Conservation (phyloP, 805 yeast species). For the Peterozyma toletana region DNA sequence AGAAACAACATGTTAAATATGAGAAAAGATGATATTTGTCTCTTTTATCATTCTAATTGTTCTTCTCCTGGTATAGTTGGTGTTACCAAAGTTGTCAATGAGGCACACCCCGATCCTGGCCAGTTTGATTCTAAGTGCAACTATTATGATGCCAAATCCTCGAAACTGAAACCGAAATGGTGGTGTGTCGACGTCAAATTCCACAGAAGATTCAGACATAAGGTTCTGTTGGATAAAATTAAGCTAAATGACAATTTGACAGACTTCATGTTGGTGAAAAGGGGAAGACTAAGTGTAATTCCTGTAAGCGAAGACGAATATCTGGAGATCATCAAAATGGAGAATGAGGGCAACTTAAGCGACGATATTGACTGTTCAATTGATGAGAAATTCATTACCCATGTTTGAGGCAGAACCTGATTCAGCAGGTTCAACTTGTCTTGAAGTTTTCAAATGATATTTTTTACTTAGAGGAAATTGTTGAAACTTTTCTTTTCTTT, state of each 20-base stretch:
- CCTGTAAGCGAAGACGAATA: constrained; percentile 40
- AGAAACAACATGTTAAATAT: constrained; percentile 41
- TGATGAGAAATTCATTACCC: constrained; percentile 1
- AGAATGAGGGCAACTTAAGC: constrained; percentile 15
- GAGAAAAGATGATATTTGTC: constrained; percentile 36
- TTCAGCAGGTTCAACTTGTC: too few species aligned
- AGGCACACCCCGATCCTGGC: constrained; percentile 29
- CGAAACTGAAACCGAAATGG: constrained; percentile 40
- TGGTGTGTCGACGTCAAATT: constrained; percentile 48
- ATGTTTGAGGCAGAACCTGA: neutral
- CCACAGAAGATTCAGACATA: constrained; percentile 32
- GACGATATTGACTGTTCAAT: constrained; percentile 27
- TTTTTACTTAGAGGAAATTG: neutral
- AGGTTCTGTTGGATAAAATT: constrained; percentile 32
- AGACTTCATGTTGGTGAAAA: constrained; percentile 36
- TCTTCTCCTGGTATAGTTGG: constrained; percentile 51
- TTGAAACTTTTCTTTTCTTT: neutral
- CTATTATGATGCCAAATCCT: constrained; percentile 41
- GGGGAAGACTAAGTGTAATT: constrained; percentile 44
- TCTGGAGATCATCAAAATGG: constrained; percentile 28
- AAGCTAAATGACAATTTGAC: constrained; percentile 23
- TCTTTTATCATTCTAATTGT: constrained; percentile 53
- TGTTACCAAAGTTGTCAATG: constrained; percentile 25
- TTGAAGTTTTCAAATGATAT: neutral
- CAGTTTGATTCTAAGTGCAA: constrained; percentile 35